Evolutionary conservation across 2,329 filamentous ascomycete species (phyloP), one percentile per base, ranked within the genome.

Genomic region (Cordyceps militaris): DNA sequence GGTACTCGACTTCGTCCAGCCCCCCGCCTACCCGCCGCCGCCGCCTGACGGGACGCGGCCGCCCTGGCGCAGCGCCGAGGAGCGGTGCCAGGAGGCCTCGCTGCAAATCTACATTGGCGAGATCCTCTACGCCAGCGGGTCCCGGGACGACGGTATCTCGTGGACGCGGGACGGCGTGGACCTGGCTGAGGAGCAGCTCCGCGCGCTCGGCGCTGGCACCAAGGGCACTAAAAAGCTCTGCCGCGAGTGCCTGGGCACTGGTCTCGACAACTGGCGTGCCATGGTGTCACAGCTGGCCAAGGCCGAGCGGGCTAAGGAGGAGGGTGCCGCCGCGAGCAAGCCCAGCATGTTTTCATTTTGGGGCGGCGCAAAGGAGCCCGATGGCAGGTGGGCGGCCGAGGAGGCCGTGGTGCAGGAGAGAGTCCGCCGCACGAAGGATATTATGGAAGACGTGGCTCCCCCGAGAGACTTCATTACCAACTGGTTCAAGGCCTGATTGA

Each of bases 81-180:
- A 89, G 62, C 80, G 82, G 38, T 97, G 92, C 71, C 87, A 94
- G 63, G 92, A 97, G 71, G 91, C 91, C 3, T 90, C 84, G 0
- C 74, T 97, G 14, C 91, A 91, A 78, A 81, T 91, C 24, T 94
- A 96, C 71, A 93, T 97, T 61, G 93, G 93, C 59, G 93, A 97
- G 74, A 96, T 97, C 53, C 80, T 97, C 32, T 97, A 88, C 70
- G 83, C 89, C 0, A 82, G 81, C 4, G 64, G 67, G 1, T 73
- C 71, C 19, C 75, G 77, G 52, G 85, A 89, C 50, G 86, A 88
- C 60, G 93, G 91, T 0, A 77, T 97, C 2, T 85, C 85, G 6
- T 97, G 93, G 93, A 96, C 93, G 1, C 83, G 91, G 57, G 90
- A 96, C 61, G 91, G 88, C 26, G 90, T 96, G 32, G 87, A 92